Conservation (phyloP, 352 stramenopile genomes). For the Phytophthora meadii region DNA sequence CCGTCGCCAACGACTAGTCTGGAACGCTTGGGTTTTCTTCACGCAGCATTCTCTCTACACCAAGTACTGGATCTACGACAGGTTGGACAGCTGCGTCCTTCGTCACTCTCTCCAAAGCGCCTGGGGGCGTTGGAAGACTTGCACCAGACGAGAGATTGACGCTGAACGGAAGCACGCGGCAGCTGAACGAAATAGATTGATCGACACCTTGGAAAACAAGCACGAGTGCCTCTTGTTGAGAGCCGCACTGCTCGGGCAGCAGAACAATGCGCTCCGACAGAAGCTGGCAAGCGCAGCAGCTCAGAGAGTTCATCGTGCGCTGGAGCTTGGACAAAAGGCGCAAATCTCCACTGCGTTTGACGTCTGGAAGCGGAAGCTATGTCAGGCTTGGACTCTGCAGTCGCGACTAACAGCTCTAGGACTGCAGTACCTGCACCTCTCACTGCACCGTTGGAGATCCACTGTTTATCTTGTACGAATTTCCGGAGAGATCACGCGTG, state of each 20-base stretch:
- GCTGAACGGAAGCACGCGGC: constrained; percentile 8
- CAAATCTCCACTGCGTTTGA: constrained; percentile 5
- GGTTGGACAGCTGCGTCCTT: constrained; percentile 22
- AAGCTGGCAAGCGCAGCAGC: constrained; percentile 2
- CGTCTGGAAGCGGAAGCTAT: constrained; percentile 20
- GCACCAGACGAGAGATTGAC: constrained; percentile 19
- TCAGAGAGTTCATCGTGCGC: constrained; percentile 11
- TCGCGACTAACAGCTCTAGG: not conserved
- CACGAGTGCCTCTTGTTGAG: constrained; percentile 25
- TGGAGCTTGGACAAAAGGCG: constrained; percentile 11
- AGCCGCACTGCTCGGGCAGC: constrained; percentile 22
- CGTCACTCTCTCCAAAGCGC: constrained; percentile 21
- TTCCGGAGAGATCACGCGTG: constrained; percentile 3
- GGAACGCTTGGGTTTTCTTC: constrained; percentile 18
- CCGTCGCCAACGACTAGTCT: constrained; percentile 12
- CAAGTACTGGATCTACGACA: constrained; percentile 28
- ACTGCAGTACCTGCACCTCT: constrained; percentile 2
- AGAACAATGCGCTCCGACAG: constrained; percentile 19
- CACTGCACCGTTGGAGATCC: constrained; percentile 9
- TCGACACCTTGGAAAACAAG: constrained; percentile 21
- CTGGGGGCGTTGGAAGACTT: constrained; percentile 22
- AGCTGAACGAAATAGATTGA: constrained; percentile 16
- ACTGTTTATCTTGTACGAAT: not conserved
- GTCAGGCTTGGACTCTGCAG: constrained; percentile 4
- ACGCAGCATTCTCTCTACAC: constrained; percentile 18